phyloP scores from a whole-genome alignment of 768 basidiomycete species.

The Pulveroboletus ravenelii region DNA sequence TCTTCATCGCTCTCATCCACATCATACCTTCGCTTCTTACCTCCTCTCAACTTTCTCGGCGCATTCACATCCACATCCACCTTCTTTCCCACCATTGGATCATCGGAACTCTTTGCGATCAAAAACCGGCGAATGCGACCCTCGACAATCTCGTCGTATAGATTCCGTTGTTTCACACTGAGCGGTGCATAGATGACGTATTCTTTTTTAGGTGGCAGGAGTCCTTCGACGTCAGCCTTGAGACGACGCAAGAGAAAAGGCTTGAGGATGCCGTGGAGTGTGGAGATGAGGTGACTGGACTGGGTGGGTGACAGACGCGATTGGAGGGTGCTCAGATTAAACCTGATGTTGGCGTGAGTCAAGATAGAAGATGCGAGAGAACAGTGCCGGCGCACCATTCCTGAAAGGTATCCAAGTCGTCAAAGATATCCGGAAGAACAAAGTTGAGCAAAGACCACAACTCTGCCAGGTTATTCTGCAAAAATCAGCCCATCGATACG shows the following conservation, averaged over 20 bases:
- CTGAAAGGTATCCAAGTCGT: conserved; percentile 85
- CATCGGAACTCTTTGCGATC: conserved; percentile 32
- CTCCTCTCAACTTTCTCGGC: conserved; percentile 34
- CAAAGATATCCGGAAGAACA: conserved; percentile 90
- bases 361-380: background rate
- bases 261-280: conserved; percentile 86
- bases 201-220: conserved; percentile 88
- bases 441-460: conserved; percentile 96
- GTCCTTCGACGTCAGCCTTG: conserved; percentile 79
- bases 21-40: conserved; percentile 44
- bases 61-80: conserved; percentile 27
- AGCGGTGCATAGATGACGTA: conserved; percentile 92
- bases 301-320: conserved; percentile 52
- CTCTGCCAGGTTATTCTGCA: conserved; percentile 94
- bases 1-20: conserved; percentile 57
- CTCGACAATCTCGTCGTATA: conserved; percentile 76
- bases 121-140: conserved; percentile 68
- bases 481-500: background rate
- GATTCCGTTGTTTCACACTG: conserved; percentile 72
- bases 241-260: conserved; percentile 92
- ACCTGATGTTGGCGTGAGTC: conserved; percentile 38
- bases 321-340: conserved; percentile 65
- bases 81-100: conserved; percentile 15
- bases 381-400: conserved; percentile 55
- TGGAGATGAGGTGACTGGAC: conserved; percentile 63